These are phyloP conservation scores for Chimonanthus salicifolius DNA, from an alignment of 164 flowering plant species.

Conservation along the genomic window DNA sequence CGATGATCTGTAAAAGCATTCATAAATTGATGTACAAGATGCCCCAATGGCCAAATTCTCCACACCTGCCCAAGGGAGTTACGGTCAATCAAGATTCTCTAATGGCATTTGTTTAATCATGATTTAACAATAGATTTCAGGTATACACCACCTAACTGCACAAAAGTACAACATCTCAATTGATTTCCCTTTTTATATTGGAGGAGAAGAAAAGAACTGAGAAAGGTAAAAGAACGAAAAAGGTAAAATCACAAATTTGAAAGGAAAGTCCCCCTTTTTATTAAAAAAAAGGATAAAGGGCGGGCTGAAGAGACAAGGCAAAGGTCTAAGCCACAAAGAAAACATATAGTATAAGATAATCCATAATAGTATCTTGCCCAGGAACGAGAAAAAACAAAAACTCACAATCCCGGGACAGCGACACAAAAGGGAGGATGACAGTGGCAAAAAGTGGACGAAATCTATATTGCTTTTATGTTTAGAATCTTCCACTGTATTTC, in stretches of 20 bases:
- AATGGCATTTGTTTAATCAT: conserved; percentile 1
- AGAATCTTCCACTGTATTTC: too few relatives aligned
- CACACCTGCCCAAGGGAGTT: conserved; percentile 57
- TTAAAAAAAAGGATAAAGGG: neutral
- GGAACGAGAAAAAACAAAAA: too few relatives aligned
- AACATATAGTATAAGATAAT: neutral
- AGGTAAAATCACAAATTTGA: neutral
- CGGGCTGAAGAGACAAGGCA: neutral
- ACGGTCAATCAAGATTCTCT: conserved; percentile 4
- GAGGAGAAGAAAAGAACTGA: neutral
- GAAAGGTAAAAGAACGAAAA: neutral
- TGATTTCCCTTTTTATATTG: neutral
- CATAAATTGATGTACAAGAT: conserved; percentile 77
- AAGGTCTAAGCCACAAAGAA: neutral
- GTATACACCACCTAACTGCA: too few relatives aligned
- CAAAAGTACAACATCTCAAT: neutral
- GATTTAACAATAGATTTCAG: conserved; percentile 1
- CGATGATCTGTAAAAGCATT: conserved; percentile 98
- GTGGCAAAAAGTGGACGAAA: too few relatives aligned
- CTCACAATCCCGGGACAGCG: too few relatives aligned
- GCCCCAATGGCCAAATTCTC: conserved; percentile 93
- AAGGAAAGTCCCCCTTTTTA: neutral
- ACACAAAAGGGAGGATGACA: too few relatives aligned
- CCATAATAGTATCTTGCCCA: neutral
- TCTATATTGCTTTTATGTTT: too few relatives aligned